Evolutionary conservation across 768 basidiomycete genomes (phyloP).

Genomic region (Boletellus ananas): DNA sequence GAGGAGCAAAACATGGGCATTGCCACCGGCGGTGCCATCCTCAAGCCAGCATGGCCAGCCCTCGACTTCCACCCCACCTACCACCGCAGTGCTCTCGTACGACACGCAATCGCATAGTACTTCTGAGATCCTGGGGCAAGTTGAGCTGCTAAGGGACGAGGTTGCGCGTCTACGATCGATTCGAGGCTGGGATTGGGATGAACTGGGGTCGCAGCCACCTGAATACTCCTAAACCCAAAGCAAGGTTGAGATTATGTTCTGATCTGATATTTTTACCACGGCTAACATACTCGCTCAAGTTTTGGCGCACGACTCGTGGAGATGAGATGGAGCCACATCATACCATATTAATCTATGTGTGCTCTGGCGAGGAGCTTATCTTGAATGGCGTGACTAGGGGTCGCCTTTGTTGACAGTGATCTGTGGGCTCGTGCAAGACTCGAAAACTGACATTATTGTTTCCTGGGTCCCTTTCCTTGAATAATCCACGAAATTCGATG

Average conservation of each 20-base stretch:
- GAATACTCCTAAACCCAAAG: background rate
- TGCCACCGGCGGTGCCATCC: background rate
- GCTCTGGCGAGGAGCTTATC: no score
- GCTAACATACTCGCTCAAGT: no score
- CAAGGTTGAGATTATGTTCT: background rate
- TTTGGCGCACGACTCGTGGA: no score
- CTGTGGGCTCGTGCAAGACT: no score
- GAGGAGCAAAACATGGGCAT: background rate
- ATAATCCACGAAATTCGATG: no score
- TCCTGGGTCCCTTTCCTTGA: no score
- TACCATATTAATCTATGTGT: no score
- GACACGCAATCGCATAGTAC: background rate
- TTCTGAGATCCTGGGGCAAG: background rate
- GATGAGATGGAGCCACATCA: no score
- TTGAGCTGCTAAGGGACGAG: conserved; percentile 6
- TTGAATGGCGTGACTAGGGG: no score
- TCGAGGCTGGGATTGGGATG: background rate
- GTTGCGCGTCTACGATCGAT: conserved; percentile 7
- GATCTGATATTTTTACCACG: background rate
- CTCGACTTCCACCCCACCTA: background rate
- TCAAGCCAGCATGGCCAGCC: background rate
- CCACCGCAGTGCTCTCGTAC: background rate
- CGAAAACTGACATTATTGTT: no score
- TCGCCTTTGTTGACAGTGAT: no score
- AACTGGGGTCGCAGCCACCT: background rate